Conservation (phyloP, 2,329 filamentous ascomycete species). For the Colletotrichum sidae region DNA sequence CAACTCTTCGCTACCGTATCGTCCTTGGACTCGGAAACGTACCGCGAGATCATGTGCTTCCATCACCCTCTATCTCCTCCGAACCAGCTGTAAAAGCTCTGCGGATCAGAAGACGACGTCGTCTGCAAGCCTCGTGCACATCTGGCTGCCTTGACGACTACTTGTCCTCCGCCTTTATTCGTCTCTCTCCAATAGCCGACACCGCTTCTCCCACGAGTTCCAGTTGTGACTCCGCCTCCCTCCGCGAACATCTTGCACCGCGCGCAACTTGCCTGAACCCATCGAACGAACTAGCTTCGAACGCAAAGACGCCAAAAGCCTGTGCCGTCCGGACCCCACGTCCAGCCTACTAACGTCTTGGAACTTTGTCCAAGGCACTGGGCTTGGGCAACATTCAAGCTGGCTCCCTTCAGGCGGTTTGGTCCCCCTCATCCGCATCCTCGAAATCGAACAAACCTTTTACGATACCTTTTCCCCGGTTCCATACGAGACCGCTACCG, state of each 20-base stretch:
- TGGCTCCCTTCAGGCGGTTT: conserved; percentile 59
- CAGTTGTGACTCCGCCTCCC: not conserved
- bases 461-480: conserved; percentile 77
- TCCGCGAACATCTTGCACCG: conserved; percentile 9
- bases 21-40: conserved; percentile 6
- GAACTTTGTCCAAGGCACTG: conserved; percentile 32
- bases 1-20: not conserved
- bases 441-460: conserved; percentile 60
- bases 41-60: conserved; percentile 34
- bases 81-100: conserved; percentile 33
- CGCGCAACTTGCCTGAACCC: no score
- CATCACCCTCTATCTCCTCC: conserved; percentile 12
- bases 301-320: not conserved
- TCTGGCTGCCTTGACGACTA: conserved; percentile 1
- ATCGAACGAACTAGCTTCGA: no score
- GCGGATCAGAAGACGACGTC: conserved; percentile 35
- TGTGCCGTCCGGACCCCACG: conserved; percentile 17
- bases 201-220: not conserved
- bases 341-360: conserved; percentile 17
- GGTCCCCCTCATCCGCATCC: conserved; percentile 50
- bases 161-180: not conserved
- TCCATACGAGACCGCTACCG: conserved; percentile 71
- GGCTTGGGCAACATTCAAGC: conserved; percentile 43
- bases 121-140: conserved; percentile 31
- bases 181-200: not conserved